Base-by-base conservation (phyloP, 176 grass and related monocot species). In the Musa troglodytarum region DNA sequence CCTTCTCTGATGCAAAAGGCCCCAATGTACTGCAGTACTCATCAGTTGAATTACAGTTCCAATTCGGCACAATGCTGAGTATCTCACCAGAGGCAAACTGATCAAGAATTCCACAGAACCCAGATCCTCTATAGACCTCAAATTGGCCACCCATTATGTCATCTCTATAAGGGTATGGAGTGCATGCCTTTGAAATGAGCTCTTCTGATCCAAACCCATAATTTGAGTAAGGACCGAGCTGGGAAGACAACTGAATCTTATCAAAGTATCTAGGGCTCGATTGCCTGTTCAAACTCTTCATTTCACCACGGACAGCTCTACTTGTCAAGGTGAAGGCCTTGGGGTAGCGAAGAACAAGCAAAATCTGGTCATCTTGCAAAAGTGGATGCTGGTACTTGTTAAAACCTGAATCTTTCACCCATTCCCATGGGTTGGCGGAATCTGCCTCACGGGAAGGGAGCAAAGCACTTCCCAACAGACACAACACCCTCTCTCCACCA, bases 31-130 rank as follows among this genome's bases (percentile, higher is more conserved):
- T 84, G 75, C 92, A 96, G 22, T 82, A 8, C n/a, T 77, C 64
- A 77, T 86, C 80, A 10, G 82, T 87, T 1, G 71, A 71, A 86
- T 85, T 92, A 79, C 92, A 96, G 11, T 87, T 79, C 82, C 84
- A 82, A 72, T 96, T 96, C 0, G 92, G 92, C 58, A 87, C 72
- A 20, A 89, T 73, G 76, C 54, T 34, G 5, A 96, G 78, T 53
- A 88, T 43, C 70, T 92, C 84, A 43, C 86, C 87, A 23, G 78
- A 80, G 14, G 85, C 67, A 72, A 92, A 92, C 49, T 81, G 55
- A 69, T 96, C 87, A 1, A 96, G 87, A 78, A 92, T 86, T 59
- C 89, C 87, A 77, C 92, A 96, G 53, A 92, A 82, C n/a, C 79
- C 85, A n/a, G 26, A 74, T 23, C 87, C 87, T n/a, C 26, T 89